Percentiles rank a stretch among this genome's conserved stretches.
phyloP scores from a whole-genome alignment of 139 green algal species.

The Diplosphaera chodatii region DNA sequence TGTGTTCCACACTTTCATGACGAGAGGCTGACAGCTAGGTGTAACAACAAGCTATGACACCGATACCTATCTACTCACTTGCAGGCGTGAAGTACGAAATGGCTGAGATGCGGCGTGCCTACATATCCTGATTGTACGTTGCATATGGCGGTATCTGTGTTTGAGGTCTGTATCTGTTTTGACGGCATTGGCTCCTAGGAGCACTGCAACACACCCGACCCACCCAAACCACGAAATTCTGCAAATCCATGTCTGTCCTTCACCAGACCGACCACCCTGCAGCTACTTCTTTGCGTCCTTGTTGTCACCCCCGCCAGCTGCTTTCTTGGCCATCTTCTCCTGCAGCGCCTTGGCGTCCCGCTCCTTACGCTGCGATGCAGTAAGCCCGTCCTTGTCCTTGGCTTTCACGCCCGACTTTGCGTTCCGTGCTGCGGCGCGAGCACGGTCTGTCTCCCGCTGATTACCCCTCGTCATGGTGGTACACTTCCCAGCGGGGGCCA shows the following conservation, averaged over 20 bases:
- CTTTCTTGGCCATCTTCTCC: constrained; percentile 38
- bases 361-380: constrained; percentile 39
- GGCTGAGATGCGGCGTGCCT: constrained; percentile 16
- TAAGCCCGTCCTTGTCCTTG: constrained; percentile 41
- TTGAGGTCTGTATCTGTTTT: too few species aligned
- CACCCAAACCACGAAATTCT: too few species aligned
- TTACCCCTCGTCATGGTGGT: too few species aligned
- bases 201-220: too few species aligned
- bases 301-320: neutral
- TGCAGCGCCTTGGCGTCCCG: constrained; percentile 44
- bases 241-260: too few species aligned
- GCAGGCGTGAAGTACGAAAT: constrained; percentile 27
- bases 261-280: neutral
- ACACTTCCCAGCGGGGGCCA: too few species aligned
- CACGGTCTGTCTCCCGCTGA: constrained; percentile 40
- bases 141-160: too few species aligned
- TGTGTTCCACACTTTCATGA: too few species aligned
- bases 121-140: constrained; percentile 29
- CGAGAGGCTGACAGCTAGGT: too few species aligned
- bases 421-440: constrained; percentile 25
- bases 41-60: too few species aligned
- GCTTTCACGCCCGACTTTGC: constrained; percentile 3
- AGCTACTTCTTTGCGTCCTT: constrained; percentile 1
- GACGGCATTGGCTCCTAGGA: too few species aligned
- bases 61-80: neutral